Percentiles rank a stretch among this genome's conserved stretches.
phyloP scores from a whole-genome alignment of 345 rosid species.

The Rhodamnia argentea region DNA sequence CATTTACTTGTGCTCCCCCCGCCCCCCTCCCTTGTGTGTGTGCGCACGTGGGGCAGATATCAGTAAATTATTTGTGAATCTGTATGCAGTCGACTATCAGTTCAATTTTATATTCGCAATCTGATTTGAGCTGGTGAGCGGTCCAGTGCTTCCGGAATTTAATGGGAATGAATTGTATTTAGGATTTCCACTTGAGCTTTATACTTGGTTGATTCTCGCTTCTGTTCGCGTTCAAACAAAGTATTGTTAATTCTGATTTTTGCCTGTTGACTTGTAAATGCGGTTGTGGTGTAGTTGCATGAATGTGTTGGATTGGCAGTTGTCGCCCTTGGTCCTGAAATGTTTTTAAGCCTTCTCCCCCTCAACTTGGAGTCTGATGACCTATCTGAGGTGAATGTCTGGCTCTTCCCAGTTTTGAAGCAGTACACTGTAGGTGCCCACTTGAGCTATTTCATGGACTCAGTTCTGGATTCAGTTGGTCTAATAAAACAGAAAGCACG shows the following conservation, averaged over 20 bases:
- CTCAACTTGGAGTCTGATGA: conserved; percentile 71
- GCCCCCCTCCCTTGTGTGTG: no score
- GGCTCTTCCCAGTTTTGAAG: conserved; percentile 94
- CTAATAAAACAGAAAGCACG: conserved; percentile 46
- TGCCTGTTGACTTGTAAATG: conserved; percentile 6
- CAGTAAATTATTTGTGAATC: background rate
- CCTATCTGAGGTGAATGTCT: conserved; percentile 73
- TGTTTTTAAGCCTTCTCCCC: conserved; percentile 57
- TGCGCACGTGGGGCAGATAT: background rate
- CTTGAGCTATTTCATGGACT: conserved; percentile 59
- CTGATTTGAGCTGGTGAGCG: background rate
- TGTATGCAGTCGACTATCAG: background rate
- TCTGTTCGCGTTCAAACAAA: background rate
- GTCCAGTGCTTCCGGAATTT: background rate
- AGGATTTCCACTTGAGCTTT: background rate
- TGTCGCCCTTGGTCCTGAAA: conserved; percentile 92
- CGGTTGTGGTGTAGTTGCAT: conserved; percentile 80
- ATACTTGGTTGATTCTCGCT: background rate
- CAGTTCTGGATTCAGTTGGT: conserved; percentile 41
- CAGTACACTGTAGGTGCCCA: conserved; percentile 78
- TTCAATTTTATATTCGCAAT: background rate
- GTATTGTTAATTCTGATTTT: background rate
- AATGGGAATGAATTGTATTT: background rate
- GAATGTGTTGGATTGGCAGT: conserved; percentile 90
- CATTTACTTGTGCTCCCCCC: background rate